phyloP scores from a whole-genome alignment of 345 rosid genomes.

The Aurinia saxatilis region DNA sequence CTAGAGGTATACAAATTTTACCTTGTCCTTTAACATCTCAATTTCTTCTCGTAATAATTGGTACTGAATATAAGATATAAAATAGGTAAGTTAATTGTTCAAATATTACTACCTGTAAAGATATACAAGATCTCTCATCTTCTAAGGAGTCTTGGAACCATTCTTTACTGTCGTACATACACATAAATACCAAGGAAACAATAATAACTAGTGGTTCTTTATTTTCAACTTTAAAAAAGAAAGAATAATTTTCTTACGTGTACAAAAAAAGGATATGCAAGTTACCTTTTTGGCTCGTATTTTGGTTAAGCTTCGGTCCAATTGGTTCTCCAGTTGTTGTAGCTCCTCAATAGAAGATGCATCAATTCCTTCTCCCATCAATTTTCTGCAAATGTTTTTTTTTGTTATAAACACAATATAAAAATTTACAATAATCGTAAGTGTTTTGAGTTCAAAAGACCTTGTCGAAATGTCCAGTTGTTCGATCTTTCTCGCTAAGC shows the following conservation, averaged over 20 bases:
- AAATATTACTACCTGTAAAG: too few relatives aligned
- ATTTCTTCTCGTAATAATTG: conserved; percentile 53
- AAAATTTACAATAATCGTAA: not conserved
- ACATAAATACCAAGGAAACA: too few relatives aligned
- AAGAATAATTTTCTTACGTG: too few relatives aligned
- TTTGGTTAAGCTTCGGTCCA: conserved; percentile 62
- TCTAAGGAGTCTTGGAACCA: too few relatives aligned
- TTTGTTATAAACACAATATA: not conserved
- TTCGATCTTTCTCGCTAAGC: conserved; percentile 62
- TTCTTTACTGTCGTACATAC: too few relatives aligned
- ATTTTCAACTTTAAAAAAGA: too few relatives aligned
- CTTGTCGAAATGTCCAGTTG: conserved; percentile 55
- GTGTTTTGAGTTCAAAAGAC: conserved; percentile 23
- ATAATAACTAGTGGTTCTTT: too few relatives aligned
- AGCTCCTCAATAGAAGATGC: conserved; percentile 64
- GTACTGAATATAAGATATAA: conserved; percentile 33
- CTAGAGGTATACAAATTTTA: conserved; percentile 20
- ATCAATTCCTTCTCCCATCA: conserved; percentile 66
- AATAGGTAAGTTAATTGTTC: not conserved
- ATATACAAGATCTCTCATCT: too few relatives aligned
- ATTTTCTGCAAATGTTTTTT: conserved; percentile 40
- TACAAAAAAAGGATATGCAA: not conserved
- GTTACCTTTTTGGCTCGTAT: conserved; percentile 81
- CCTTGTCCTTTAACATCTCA: conserved; percentile 61
- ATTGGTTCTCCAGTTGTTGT: conserved; percentile 57